Conservation (phyloP, 1,284 basidiomycete genomes). For the Ceratobasidium sp. region DNA sequence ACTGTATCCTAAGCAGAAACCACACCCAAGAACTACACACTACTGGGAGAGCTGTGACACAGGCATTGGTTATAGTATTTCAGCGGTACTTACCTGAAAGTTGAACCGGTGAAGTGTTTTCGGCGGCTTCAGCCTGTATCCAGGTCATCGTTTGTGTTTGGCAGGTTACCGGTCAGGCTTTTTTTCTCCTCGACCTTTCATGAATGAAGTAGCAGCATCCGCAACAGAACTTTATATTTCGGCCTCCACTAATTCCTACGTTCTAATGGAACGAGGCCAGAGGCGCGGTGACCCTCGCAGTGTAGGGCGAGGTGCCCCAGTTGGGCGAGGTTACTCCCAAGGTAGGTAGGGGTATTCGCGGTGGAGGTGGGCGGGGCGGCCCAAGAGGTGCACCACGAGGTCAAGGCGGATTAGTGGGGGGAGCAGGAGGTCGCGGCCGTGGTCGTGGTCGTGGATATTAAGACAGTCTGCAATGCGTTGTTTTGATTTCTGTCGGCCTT, state of each 20-base stretch:
- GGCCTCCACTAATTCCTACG: conserved; percentile 3
- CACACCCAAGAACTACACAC: too few species aligned
- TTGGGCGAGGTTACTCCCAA: conserved; percentile 52
- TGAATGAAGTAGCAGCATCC: conserved; percentile 34
- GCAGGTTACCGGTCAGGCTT: conserved; percentile 26
- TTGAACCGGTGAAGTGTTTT: too few species aligned
- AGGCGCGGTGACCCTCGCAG: conserved; percentile 54
- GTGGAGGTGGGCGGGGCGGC: conserved; percentile 59
- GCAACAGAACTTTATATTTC: conserved; percentile 32
- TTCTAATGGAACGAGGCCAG: conserved; percentile 68
- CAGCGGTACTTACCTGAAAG: too few species aligned
- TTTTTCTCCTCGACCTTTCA: conserved; percentile 10
- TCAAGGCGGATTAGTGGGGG: conserved; percentile 58
- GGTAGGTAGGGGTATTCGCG: conserved; percentile 44
- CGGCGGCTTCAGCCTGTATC: neutral
- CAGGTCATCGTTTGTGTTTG: conserved; percentile 33
- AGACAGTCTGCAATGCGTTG: too few species aligned
- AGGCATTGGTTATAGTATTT: too few species aligned
- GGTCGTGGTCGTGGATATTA: conserved; percentile 56
- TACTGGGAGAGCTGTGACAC: too few species aligned
- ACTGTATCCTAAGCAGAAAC: too few species aligned
- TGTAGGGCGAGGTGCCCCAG: conserved; percentile 59
- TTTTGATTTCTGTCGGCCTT: neutral
- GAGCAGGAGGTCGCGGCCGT: conserved; percentile 59
- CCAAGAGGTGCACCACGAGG: conserved; percentile 63